Conservation (phyloP, 352 stramenopile genomes). For the Globisporangium nodosum region DNA sequence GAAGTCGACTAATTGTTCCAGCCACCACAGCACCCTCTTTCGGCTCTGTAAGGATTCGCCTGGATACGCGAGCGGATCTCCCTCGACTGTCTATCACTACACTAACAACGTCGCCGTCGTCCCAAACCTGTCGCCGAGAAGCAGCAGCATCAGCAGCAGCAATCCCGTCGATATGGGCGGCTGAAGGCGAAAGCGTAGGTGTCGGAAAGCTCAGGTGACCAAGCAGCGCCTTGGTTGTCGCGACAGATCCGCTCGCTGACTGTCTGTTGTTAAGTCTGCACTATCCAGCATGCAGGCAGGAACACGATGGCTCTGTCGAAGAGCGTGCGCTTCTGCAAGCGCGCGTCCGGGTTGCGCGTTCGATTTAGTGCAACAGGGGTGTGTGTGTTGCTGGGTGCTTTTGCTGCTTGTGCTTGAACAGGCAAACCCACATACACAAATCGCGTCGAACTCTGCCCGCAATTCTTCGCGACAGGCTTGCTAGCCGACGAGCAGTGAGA, state of each 20-base stretch:
- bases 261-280: not conserved
- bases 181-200: not conserved
- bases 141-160: not conserved
- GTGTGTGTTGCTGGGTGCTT: not conserved
- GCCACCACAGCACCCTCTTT: not conserved
- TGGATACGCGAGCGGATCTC: not conserved
- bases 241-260: not conserved
- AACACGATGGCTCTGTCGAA: not conserved
- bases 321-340: too few relatives aligned
- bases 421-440: not conserved
- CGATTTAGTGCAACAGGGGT: not conserved
- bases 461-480: not conserved
- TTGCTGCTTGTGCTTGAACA: not conserved
- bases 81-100: not conserved
- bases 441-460: not conserved
- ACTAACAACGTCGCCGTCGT: not conserved
- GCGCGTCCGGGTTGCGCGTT: not conserved
- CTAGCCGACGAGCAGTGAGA: too few relatives aligned
- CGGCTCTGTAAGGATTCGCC: not conserved
- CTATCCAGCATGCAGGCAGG: not conserved
- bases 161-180: not conserved
- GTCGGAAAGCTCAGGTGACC: not conserved
- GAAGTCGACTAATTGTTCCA: not conserved
- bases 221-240: not conserved
- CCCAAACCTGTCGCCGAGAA: not conserved